phyloP scores from a whole-genome alignment of 2,329 filamentous ascomycete species.

The Claviceps maximensis region DNA sequence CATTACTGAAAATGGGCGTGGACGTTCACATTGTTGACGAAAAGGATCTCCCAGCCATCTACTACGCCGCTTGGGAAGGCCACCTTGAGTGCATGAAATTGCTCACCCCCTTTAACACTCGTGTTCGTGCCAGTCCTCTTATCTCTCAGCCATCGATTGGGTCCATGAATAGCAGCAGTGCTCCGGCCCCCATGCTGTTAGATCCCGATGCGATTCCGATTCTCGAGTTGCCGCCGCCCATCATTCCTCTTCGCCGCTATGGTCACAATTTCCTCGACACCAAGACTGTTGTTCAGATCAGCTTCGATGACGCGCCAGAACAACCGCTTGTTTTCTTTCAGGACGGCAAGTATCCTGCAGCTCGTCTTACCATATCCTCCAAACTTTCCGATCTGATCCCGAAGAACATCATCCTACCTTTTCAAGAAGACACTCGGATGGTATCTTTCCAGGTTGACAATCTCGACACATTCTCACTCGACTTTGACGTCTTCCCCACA shows the following conservation, averaged over 20 bases:
- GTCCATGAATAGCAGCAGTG: conserved; percentile 33
- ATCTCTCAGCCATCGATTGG: conserved; percentile 29
- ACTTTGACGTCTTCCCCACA: conserved; percentile 95
- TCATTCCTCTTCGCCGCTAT: conserved; percentile 87
- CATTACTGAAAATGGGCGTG: conserved; percentile 65
- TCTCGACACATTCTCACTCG: conserved; percentile 80
- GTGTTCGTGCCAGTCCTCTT: conserved; percentile 29
- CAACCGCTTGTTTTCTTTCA: conserved; percentile 89
- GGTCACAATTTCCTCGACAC: conserved; percentile 98
- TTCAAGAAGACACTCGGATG: conserved; percentile 88
- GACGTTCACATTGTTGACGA: conserved; percentile 75
- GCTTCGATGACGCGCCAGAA: conserved; percentile 66
- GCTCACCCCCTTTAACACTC: conserved; percentile 48
- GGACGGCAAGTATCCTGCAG: conserved; percentile 89
- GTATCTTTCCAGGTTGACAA: conserved; percentile 96
- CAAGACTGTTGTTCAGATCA: conserved; percentile 90
- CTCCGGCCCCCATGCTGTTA: conserved; percentile 48
- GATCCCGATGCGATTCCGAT: conserved; percentile 84
- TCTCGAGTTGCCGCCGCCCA: conserved; percentile 84
- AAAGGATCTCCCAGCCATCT: conserved; percentile 87
- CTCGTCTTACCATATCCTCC: conserved; percentile 88
- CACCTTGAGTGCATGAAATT: conserved; percentile 90
- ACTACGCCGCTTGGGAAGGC: conserved; percentile 97
- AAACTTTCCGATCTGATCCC: conserved; percentile 94
- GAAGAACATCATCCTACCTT: conserved; percentile 86